Evolutionary conservation across 2,329 filamentous ascomycete genomes (phyloP).

Genomic region (Colletotrichum coccodes): DNA sequence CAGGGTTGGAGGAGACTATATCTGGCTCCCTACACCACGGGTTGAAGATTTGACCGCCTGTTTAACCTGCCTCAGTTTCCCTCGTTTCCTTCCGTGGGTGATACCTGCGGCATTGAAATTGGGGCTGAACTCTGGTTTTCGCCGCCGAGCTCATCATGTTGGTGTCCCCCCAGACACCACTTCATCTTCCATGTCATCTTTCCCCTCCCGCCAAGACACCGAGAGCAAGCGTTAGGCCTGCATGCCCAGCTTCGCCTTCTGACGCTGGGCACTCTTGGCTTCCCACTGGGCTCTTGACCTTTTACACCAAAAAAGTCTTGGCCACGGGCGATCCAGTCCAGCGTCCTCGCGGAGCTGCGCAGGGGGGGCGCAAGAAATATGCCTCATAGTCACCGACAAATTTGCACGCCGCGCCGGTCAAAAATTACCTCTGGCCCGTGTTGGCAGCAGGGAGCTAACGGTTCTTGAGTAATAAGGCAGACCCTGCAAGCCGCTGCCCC

Average conservation of each 20-base stretch:
- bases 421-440: neutral
- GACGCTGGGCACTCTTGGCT: constrained; percentile 29
- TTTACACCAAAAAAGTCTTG: constrained; percentile 8
- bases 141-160: neutral
- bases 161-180: neutral
- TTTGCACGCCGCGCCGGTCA: neutral
- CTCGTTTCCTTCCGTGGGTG: neutral
- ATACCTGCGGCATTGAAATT: neutral
- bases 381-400: constrained; percentile 3
- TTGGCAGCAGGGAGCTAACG: neutral
- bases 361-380: neutral
- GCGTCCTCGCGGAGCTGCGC: neutral
- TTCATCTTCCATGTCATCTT: neutral
- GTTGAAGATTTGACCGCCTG: neutral
- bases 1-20: neutral
- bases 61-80: neutral
- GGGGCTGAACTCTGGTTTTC: neutral
- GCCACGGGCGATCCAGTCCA: neutral
- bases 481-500: neutral
- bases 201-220: constrained; percentile 30
- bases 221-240: constrained; percentile 25
- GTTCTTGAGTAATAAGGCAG: too few species aligned
- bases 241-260: constrained; percentile 27
- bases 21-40: neutral
- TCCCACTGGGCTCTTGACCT: constrained; percentile 6